Conservation (phyloP, 2,329 filamentous ascomycete species). For the Alternaria burnsii region DNA sequence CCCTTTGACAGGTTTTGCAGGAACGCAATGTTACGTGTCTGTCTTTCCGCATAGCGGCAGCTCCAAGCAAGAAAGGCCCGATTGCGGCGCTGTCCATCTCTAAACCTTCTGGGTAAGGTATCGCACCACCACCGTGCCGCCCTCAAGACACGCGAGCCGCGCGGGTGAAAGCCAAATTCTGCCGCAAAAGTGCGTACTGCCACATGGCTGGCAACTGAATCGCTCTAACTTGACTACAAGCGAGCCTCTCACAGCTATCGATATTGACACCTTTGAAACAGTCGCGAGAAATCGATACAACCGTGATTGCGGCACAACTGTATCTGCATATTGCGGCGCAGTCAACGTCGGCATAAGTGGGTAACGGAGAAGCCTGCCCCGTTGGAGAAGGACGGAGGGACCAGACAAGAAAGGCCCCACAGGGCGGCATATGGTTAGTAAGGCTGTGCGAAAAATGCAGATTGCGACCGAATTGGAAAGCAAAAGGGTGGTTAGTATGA, state of each 20-base stretch:
- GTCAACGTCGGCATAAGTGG: slow-evolving; percentile 6
- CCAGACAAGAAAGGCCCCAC: slow-evolving; percentile 8
- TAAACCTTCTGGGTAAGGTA: not conserved
- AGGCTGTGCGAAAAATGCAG: slow-evolving; percentile 3
- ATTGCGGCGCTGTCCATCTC: slow-evolving; percentile 5
- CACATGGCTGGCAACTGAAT: not conserved
- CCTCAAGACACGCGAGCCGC: slow-evolving; percentile 9
- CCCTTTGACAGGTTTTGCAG: not conserved
- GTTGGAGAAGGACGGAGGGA: slow-evolving; percentile 6
- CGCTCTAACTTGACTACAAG: not conserved
- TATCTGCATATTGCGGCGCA: slow-evolving; percentile 21
- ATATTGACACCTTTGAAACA: slow-evolving; percentile 9
- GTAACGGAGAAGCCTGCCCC: slow-evolving; percentile 10
- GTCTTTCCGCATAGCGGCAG: not conserved
- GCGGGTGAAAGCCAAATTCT: slow-evolving; percentile 2
- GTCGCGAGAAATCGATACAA: slow-evolving; percentile 8
- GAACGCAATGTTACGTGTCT: not conserved
- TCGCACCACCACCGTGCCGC: slow-evolving; percentile 2
- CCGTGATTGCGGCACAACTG: slow-evolving; percentile 23
- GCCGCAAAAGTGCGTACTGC: not conserved
- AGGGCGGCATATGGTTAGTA: slow-evolving; percentile 1
- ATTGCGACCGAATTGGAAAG: not conserved
- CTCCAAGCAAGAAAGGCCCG: slow-evolving; percentile 1
- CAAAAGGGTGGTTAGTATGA: not conserved
- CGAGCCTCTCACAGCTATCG: slow-evolving; percentile 1